Evolutionary conservation across 164 flowering plant species (phyloP).

Genomic region (Nymphaea colorata): DNA sequence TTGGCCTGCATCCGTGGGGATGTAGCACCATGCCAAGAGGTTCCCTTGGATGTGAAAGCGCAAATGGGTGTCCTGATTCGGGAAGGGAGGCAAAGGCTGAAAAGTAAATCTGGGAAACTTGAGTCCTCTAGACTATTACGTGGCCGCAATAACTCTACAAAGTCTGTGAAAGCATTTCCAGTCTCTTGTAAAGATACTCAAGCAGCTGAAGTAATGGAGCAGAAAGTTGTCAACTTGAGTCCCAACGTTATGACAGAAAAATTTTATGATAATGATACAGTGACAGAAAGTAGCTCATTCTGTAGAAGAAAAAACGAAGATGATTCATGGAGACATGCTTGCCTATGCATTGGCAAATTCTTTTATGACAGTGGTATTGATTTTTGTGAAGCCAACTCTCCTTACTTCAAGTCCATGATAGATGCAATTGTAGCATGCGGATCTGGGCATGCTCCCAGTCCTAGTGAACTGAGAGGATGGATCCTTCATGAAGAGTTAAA

Average conservation of each 20-base stretch:
- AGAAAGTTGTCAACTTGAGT: neutral
- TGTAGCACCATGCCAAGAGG: slow-evolving; percentile 30
- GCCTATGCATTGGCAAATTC: slow-evolving; percentile 38
- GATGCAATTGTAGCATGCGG: slow-evolving; percentile 13
- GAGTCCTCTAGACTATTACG: neutral
- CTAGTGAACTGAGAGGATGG: slow-evolving; percentile 36
- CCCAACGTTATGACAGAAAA: neutral
- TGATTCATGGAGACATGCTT: slow-evolving; percentile 8
- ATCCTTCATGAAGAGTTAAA: slow-evolving; percentile 29
- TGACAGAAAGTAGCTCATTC: neutral
- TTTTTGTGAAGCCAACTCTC: slow-evolving; percentile 22
- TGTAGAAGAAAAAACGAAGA: neutral
- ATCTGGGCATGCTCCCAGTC: slow-evolving; percentile 22
- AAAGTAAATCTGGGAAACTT: slow-evolving; percentile 13
- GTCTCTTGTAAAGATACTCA: neutral
- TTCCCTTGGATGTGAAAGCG: slow-evolving; percentile 26
- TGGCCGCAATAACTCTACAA: neutral
- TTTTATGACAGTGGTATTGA: slow-evolving; percentile 39
- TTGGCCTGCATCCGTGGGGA: slow-evolving; percentile 40
- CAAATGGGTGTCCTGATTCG: slow-evolving; percentile 17
- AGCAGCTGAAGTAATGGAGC: slow-evolving; percentile 5
- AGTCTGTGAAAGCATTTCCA: neutral
- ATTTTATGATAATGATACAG: neutral
- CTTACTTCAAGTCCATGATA: slow-evolving; percentile 35
- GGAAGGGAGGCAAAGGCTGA: slow-evolving; percentile 5